phyloP scores from a whole-genome alignment of 345 rosid genomes.

The Durio zibethinus region DNA sequence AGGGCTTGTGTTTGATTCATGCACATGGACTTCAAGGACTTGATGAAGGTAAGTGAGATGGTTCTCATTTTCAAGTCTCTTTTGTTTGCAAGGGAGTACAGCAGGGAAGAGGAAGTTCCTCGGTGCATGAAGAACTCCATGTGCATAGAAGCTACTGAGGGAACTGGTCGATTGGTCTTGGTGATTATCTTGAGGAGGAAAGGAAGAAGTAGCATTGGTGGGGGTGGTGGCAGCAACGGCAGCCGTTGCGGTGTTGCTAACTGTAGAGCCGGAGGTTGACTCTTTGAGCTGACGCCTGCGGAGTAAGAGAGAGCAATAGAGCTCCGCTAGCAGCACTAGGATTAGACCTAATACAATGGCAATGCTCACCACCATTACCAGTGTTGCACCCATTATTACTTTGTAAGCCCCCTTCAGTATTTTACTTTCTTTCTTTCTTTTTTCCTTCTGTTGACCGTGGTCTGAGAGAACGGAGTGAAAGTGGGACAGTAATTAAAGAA shows the following conservation, averaged over 20 bases:
- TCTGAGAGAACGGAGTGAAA: neutral
- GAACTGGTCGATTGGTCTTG: conserved; percentile 28
- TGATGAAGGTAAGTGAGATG: conserved; percentile 20
- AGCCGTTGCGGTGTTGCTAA: conserved; percentile 22
- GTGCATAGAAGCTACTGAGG: conserved; percentile 48
- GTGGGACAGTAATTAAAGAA: conserved; percentile 10
- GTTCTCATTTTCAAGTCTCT: conserved; percentile 5
- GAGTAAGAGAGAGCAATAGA: conserved; percentile 77
- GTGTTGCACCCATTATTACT: conserved; percentile 82
- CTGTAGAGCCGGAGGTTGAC: conserved; percentile 22
- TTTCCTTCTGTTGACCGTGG: neutral
- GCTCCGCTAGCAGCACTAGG: conserved; percentile 74
- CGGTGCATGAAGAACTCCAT: conserved; percentile 68
- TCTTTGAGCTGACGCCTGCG: conserved; percentile 34
- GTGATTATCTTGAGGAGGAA: conserved; percentile 22
- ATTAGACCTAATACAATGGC: conserved; percentile 72
- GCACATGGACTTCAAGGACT: conserved; percentile 23
- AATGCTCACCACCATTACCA: conserved; percentile 70
- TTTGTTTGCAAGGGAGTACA: conserved; percentile 18
- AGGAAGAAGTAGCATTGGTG: conserved; percentile 15
- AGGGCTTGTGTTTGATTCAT: conserved; percentile 29
- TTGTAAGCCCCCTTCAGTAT: conserved; percentile 71
- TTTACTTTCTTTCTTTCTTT: conserved; percentile 10
- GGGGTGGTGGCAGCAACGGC: neutral
- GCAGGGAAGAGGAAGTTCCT: conserved; percentile 48